Base-by-base conservation (phyloP, 2,329 filamentous ascomycete species). In the Septoria linicola region DNA sequence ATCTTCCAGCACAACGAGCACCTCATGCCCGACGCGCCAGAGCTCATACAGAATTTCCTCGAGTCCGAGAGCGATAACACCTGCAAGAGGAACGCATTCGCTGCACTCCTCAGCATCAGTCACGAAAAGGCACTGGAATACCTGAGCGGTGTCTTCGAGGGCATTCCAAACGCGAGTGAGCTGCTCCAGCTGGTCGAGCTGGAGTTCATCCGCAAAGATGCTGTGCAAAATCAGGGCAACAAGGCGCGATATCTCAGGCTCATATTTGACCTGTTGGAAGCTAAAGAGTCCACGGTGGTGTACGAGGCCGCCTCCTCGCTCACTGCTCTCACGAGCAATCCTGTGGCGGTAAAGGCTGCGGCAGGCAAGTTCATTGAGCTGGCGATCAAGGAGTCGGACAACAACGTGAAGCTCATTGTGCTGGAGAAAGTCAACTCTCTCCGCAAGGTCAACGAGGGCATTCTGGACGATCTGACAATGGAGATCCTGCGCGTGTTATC, bases 321-420 rank as follows among this genome's bases (percentile, higher is more conserved):
- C 50, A 97, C 92, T 5, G 85, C 91, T 1, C 81, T 99, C 46
- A 99, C 93, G 16, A 95, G 83, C 72, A 99, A 99, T 73, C 92
- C 93, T 1, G 93, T 99, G 10, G 93, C 93, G 14, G 92, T 99
- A 53, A 99, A 97, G 75, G 93, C 93, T 20, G 93, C 93, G 8
- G 93, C 93, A 11, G 82, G 83, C 62, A 99, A 99, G 68, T 93
- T 99, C 69, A 96, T 97, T 59, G 93, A 99, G 71, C 79, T 99
- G 7, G 90, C 88, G 68, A 96, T 99, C 69, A 96, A 95, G 74
- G 93, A 97, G 73, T 86, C 93, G 0, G 93, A 99, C 71, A 99
- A 99, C 77, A 99, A 99, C 68, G 93, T 99, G 59, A 99, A 99
- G 76, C 84, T 99, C 39, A 99, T 99, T 62, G 93, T 99, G 16